Base-by-base conservation (phyloP, 2,329 filamentous ascomycete genomes). In the Fusarium udum region DNA sequence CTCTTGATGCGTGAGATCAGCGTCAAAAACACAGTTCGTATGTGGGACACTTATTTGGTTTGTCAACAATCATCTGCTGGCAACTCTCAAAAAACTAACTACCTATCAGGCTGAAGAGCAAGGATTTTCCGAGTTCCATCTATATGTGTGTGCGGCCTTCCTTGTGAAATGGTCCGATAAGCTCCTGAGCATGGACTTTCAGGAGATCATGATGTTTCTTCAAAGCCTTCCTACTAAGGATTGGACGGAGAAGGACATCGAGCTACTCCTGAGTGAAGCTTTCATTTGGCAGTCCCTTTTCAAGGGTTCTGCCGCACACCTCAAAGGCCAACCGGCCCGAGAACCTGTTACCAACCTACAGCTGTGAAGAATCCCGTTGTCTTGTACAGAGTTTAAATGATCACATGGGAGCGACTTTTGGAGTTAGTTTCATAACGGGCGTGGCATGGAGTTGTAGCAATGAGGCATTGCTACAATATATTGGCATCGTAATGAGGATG, bases 21-120 rank as follows among this genome's bases (percentile, higher is more conserved):
- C 80, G 95, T 99, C 64, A 93, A 92, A 81, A 98, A 98, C 81
- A 98, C 95, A 1, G 97, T 99, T 73, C 89, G 96, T 76, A 99
- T 99, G 96, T 99, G 96, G 96, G 96, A 99, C 83, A 99, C 96
- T 32, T 99, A 99, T 84, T 89, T 99, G 85, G 95, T 98, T 86
- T 80, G 91, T 84, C 72, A 32, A 15, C 18, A n/a, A 18, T 22
- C 7, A 14, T 37, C 40, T 24, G n/a, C 20, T 24, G 20, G 39
- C 11, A 4, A 26, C 20, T 24, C 14, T 4, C 22, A 18, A 40
- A 43, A 39, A 39, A 43, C 70, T 67, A 53, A 67, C 46, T 22
- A 48, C 28, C 36, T n/a, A 49, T 22, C 52, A 98, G 95, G 95
- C 96, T 55, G 97, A 99, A 87, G 96, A 98, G 79, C 95, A 98